Evolutionary conservation across 169 alveolate species (phyloP).

Genomic region (Cyclospora cayetanensis): DNA sequence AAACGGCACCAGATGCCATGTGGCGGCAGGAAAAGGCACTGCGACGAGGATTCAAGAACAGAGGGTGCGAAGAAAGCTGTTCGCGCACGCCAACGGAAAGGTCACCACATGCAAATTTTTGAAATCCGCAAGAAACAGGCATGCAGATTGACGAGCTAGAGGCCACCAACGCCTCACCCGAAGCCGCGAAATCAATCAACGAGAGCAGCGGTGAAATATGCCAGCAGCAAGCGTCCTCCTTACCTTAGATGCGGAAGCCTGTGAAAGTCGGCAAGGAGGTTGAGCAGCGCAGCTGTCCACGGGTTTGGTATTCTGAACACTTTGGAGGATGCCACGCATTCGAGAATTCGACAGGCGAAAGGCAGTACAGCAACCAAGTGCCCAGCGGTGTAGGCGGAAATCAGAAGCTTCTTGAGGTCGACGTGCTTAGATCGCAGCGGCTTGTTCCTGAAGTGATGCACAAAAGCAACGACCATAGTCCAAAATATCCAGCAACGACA

Average conservation of each 20-base stretch:
- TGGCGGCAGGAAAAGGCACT: no score
- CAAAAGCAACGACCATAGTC: constrained; percentile 42
- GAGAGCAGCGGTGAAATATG: no score
- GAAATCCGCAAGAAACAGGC: no score
- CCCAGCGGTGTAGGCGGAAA: constrained; percentile 81
- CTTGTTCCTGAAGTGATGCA: constrained; percentile 81
- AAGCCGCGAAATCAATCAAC: no score
- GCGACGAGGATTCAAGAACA: no score
- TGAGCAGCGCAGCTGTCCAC: constrained; percentile 90
- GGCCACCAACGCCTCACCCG: no score
- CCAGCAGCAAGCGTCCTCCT: neutral
- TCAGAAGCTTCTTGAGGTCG: constrained; percentile 87
- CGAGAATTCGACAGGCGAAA: constrained; percentile 87
- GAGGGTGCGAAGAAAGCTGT: no score
- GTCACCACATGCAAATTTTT: no score
- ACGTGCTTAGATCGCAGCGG: constrained; percentile 89
- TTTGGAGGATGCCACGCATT: constrained; percentile 81
- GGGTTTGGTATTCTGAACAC: constrained; percentile 93
- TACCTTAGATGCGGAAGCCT: constrained; percentile 79
- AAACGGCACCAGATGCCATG: no score
- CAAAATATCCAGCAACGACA: no score
- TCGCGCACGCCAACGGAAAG: no score
- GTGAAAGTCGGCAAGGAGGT: constrained; percentile 89
- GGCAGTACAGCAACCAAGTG: constrained; percentile 89
- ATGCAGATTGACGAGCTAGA: no score